Evolutionary conservation across 768 basidiomycete species (phyloP).

Genomic region (Kwoniella newhampshirensis): DNA sequence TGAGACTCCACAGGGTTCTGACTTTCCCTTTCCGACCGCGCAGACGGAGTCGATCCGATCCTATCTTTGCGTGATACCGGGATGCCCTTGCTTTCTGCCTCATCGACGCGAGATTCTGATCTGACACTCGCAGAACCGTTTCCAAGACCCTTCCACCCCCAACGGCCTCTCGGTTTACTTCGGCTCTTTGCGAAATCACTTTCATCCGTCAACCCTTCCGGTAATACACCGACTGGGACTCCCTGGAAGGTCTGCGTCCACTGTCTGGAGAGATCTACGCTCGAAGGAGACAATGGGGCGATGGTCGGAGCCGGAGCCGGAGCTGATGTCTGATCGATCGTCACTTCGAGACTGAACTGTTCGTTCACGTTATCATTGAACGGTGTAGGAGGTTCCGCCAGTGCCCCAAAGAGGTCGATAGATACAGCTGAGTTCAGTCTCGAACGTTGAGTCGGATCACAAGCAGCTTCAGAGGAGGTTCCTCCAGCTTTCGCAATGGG

Average conservation of each 20-base stretch:
- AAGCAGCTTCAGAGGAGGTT: too few species aligned
- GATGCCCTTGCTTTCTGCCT: too few species aligned
- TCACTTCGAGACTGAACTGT: background rate
- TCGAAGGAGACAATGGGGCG: background rate
- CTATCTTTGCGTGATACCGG: too few species aligned
- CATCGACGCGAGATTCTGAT: too few species aligned
- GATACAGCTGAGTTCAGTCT: conserved; percentile 8
- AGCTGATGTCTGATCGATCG: background rate
- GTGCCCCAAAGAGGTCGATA: conserved; percentile 12
- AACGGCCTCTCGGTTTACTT: too few species aligned
- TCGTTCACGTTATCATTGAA: background rate
- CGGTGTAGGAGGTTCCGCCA: background rate
- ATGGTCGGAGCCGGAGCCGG: background rate
- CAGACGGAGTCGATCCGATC: too few species aligned
- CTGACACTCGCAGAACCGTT: too few species aligned
- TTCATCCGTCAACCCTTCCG: conserved; percentile 21
- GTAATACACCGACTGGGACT: conserved; percentile 11
- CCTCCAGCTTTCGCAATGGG: background rate
- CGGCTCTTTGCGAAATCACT: too few species aligned
- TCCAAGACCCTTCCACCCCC: too few species aligned
- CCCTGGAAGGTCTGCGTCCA: conserved; percentile 22
- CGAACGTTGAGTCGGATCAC: background rate
- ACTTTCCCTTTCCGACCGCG: too few species aligned
- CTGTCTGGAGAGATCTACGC: background rate
- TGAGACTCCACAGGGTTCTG: conserved; percentile 3